Conservation (phyloP, 1,139 yeast genomes). For the Candida glucosophila region DNA sequence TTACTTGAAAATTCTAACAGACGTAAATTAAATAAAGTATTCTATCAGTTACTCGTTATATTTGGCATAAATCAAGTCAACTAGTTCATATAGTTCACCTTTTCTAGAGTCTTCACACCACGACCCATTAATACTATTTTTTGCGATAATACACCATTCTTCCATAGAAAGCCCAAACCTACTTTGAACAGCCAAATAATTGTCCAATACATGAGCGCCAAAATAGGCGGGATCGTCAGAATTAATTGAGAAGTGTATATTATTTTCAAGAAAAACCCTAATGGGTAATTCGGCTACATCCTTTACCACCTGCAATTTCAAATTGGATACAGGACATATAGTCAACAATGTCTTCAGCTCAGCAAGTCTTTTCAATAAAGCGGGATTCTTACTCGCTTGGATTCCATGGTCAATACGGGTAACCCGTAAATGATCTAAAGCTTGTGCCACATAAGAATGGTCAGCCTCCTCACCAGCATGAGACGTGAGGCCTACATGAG, state of each 20-base stretch:
- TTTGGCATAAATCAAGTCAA: constrained; percentile 41
- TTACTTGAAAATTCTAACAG: too few relatives aligned
- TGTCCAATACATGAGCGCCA: constrained; percentile 74
- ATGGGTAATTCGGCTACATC: constrained; percentile 62
- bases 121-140: constrained; percentile 58
- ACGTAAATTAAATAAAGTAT: too few relatives aligned
- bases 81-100: constrained; percentile 29
- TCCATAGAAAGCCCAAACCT: constrained; percentile 49
- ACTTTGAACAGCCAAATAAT: constrained; percentile 57
- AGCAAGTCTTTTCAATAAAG: constrained; percentile 48
- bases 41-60: too few relatives aligned
- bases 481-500: constrained; percentile 57
- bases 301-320: constrained; percentile 63
- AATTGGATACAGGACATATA: constrained; percentile 70
- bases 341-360: constrained; percentile 48
- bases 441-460: constrained; percentile 46
- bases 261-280: constrained; percentile 44
- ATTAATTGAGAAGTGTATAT: constrained; percentile 68
- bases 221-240: constrained; percentile 86
- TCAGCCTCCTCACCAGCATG: constrained; percentile 90
- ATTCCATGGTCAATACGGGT: constrained; percentile 77
- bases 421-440: constrained; percentile 52
- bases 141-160: constrained; percentile 52
- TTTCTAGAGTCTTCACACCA: constrained; percentile 54
- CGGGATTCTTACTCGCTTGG: constrained; percentile 46